Evolutionary conservation across 208 protist genomes (phyloP).

Genomic region (Herpetomonas samuelpessoai): DNA sequence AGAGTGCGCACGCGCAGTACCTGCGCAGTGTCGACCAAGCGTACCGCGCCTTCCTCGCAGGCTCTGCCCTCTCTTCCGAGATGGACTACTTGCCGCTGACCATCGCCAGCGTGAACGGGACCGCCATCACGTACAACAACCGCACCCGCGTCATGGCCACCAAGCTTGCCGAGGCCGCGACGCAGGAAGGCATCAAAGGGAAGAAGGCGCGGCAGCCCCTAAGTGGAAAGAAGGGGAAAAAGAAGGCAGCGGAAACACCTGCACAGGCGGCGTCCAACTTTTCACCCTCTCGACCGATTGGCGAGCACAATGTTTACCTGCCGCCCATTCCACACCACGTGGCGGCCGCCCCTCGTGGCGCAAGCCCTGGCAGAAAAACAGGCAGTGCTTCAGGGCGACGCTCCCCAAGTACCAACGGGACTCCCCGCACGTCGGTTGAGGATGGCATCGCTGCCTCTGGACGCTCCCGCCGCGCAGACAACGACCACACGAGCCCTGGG

Average conservation of each 20-base stretch:
- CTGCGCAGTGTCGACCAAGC: conserved; percentile 32
- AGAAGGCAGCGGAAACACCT: conserved; percentile 10
- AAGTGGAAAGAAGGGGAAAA: too few relatives aligned
- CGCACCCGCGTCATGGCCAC: conserved; percentile 28
- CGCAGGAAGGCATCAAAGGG: conserved; percentile 12
- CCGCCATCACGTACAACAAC: conserved; percentile 8
- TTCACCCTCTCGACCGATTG: background rate
- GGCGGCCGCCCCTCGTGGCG: background rate
- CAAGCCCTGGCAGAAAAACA: too few relatives aligned
- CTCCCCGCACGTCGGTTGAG: too few relatives aligned
- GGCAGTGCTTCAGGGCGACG: too few relatives aligned
- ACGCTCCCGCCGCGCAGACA: too few relatives aligned
- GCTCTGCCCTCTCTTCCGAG: conserved; percentile 35
- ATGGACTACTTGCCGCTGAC: conserved; percentile 28
- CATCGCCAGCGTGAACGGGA: background rate
- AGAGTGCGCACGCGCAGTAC: conserved; percentile 25
- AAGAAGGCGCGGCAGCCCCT: background rate
- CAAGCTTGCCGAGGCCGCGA: conserved; percentile 45
- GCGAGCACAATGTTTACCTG: background rate
- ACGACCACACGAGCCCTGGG: too few relatives aligned
- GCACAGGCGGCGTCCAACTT: background rate
- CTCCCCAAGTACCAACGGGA: too few relatives aligned
- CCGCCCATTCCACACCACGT: background rate
- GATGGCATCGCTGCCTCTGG: too few relatives aligned
- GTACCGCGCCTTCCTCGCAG: conserved; percentile 47